Evolutionary conservation across 1,284 basidiomycete genomes (phyloP), one percentile per base, ranked within the genome.

Genomic region (Irpex sp.): DNA sequence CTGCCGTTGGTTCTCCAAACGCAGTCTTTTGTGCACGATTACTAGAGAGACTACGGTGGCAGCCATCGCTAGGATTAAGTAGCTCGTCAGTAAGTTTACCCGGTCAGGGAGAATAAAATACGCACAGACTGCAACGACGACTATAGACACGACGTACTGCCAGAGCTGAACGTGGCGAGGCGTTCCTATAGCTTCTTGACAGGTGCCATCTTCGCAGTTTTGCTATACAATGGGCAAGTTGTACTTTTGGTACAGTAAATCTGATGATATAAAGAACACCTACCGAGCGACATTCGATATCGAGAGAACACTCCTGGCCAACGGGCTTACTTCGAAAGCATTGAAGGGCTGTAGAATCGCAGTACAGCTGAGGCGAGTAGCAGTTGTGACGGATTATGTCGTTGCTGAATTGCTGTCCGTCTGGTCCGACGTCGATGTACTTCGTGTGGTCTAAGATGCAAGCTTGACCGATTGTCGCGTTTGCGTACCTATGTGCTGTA

Each of bases 371-470:
- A 3, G 79, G 80, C 19, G 82, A 78, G 21, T 72, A 73, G 66
- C 84, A 86, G 66, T 87, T 86, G 74, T 88, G 86, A 60, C 87
- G 78, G 19, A 80, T 79, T 35, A 89, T 77, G 57, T 80, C 78
- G 67, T 81, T 83, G 21, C 75, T 78, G 69, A 79, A 81, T 62
- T 77, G 74, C 21, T 77, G 68, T 12, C 78, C 80, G 48, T 77
- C 72, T n/a, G 72, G 72, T 18, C 73, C 78, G 58, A 79, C 75
- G 39, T 80, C 82, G 36, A 79, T 76, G 70, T 90, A 90, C 1
- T 80, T 80, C 4, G 81, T 84, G 67, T 84, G 83, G 66, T 91
- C 87, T 12, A 79, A 74, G 3, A 82, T 66, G 69, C 89, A 91
- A 9, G 79, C 68, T 61, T 83, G 76, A 9, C 82, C 82, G 2